Evolutionary conservation across 73 alveolate genomes (phyloP), one percentile per base, ranked within the genome.

Genomic region (Uronychia binucleata): DNA sequence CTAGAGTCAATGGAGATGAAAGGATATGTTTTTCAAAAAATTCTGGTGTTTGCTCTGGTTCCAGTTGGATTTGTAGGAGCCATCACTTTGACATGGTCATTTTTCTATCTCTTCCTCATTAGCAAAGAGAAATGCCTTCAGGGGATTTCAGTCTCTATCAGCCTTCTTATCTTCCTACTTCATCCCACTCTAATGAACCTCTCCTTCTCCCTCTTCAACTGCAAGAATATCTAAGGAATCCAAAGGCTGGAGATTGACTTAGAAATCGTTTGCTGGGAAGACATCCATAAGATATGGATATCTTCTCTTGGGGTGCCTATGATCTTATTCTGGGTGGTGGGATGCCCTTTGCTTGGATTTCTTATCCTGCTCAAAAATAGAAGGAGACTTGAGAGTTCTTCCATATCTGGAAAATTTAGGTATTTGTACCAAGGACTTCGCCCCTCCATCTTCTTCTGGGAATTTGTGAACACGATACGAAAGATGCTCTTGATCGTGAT

Each of bases 261-360:
- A 58, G 81, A 75, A 28, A 75, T 75, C 30, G 59, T 26, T 1
- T 75, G 81, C 30, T 26, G 81, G 58, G 1, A 25, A 26, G 59
- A 30, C 1, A 13, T 26, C n/a, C 82, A 76, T 28, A 27, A 11
- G 14, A 30, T 27, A 8, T 76, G 82, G 82, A 14, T 25, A 8
- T 29, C 31, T 30, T 1, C 82, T 25, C n/a, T 76, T 76, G 82
- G 82, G 1, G 35, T 76, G 27, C 28, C 82, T 1, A 76, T 76
- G 82, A 19, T 76, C n/a, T 1, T 76, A 1, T 5, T 76, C 30
- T 76, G 82, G 82, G 82, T 27, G 8, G 30, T 76, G 13, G 82
- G 82, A 1, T 8, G 13, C 14, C 82, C 82, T 29, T 28, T 76
- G 1, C 31, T 31, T 1, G 82, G 60, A 76, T 27, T 76, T 29